Percentiles rank a stretch among this genome's conserved stretches.
These are phyloP conservation scores for Botryosphaeria dothidea DNA, from an alignment of 2,329 filamentous ascomycete species.

Conservation along the genomic window DNA sequence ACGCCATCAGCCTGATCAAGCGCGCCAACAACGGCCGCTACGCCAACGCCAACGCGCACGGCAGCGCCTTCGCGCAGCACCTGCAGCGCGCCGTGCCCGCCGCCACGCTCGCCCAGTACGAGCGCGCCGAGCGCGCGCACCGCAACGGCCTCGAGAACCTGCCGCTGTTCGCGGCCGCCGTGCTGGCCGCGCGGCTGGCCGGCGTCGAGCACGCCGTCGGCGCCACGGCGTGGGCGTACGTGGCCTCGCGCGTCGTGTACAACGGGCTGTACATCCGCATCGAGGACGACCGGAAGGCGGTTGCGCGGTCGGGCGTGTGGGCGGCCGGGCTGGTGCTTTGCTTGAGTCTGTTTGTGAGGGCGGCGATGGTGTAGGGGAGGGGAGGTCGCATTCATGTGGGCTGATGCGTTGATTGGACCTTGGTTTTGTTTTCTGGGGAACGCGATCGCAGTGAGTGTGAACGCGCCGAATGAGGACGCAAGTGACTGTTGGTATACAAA, in stretches of 20 bases:
- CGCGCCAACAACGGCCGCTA: slow-evolving; percentile 36
- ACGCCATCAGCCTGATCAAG: slow-evolving; percentile 39
- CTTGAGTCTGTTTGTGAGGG: slow-evolving; percentile 26
- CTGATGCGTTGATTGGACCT: too few relatives aligned
- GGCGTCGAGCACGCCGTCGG: slow-evolving; percentile 30
- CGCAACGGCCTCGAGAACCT: slow-evolving; percentile 50
- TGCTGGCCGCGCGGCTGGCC: slow-evolving; percentile 47
- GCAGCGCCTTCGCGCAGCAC: slow-evolving; percentile 31
- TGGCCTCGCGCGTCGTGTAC: slow-evolving; percentile 27
- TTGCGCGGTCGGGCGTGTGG: slow-evolving; percentile 26
- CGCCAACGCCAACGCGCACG: slow-evolving; percentile 47
- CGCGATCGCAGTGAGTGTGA: too few relatives aligned
- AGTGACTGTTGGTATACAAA: too few relatives aligned
- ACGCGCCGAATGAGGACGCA: too few relatives aligned
- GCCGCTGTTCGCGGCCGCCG: slow-evolving; percentile 45
- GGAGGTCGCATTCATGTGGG: too few relatives aligned
- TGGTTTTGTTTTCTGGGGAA: too few relatives aligned
- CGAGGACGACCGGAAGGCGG: slow-evolving; percentile 24
- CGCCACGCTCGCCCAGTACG: slow-evolving; percentile 41
- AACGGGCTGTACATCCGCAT: slow-evolving; percentile 27
- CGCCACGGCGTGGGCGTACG: not conserved
- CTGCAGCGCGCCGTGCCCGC: slow-evolving; percentile 40
- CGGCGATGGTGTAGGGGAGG: slow-evolving; percentile 20
- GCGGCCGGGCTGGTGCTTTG: slow-evolving; percentile 19
- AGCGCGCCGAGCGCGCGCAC: slow-evolving; percentile 48